Percentiles rank a stretch among this genome's conserved stretches.
phyloP scores from a whole-genome alignment of 768 basidiomycete species.

The Naganishia vishniacii region DNA sequence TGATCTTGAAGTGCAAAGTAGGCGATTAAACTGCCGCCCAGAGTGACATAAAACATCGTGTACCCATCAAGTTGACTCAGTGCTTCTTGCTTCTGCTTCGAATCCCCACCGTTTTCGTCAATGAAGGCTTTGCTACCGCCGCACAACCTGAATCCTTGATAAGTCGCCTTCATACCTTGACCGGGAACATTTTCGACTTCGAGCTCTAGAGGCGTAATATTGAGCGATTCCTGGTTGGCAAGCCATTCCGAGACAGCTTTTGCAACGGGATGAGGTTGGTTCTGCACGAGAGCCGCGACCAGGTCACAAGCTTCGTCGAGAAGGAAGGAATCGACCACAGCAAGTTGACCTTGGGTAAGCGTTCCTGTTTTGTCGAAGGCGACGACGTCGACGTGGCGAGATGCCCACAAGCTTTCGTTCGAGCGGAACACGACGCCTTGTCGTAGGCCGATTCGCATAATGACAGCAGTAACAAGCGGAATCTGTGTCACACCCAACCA shows the following conservation, averaged over 20 bases:
- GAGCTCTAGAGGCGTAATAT: too few relatives aligned
- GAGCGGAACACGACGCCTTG: neutral
- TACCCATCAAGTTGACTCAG: too few relatives aligned
- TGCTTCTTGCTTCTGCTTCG: neutral
- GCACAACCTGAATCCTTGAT: neutral
- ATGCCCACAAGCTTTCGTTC: neutral
- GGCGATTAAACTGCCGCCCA: neutral
- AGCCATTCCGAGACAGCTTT: slow-evolving; percentile 1
- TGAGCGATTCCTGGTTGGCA: neutral
- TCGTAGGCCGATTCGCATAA: neutral
- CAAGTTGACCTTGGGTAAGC: neutral
- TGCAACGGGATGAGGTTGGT: neutral
- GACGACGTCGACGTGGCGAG: neutral
- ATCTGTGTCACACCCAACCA: neutral
- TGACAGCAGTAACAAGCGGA: neutral
- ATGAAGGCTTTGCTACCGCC: neutral
- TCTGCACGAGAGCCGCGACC: neutral
- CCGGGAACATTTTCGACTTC: slow-evolving; percentile 1
- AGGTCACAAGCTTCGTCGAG: neutral
- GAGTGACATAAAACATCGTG: slow-evolving; percentile 1
- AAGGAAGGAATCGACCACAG: neutral
- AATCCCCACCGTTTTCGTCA: neutral
- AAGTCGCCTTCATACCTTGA: neutral
- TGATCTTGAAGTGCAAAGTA: slow-evolving; percentile 1
- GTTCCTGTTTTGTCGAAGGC: slow-evolving; percentile 8